A percentile compares a stretch with the other conserved stretches of the same genome.
Evolutionary conservation across 1,139 yeast genomes (phyloP).

Genomic region (Schizosaccharomyces versatilis): DNA sequence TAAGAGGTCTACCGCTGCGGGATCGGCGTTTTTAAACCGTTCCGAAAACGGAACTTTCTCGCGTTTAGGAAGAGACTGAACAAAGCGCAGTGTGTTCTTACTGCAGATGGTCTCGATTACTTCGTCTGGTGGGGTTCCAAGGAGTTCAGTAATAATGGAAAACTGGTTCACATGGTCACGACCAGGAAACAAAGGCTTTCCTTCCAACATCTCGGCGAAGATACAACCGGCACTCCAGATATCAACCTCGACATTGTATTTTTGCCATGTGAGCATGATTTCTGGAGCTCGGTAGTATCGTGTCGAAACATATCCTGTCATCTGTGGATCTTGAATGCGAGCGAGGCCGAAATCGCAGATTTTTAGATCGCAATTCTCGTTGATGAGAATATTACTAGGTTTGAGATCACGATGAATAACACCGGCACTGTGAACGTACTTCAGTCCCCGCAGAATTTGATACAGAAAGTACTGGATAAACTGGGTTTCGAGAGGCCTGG

Average conservation of each 20-base stretch:
- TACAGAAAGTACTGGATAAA: constrained; percentile 89
- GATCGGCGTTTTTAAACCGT: constrained; percentile 62
- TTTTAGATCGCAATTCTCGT: constrained; percentile 73
- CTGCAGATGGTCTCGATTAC: constrained; percentile 90
- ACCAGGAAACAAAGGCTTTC: constrained; percentile 96
- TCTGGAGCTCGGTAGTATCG: constrained; percentile 96
- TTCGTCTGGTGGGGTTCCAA: constrained; percentile 92
- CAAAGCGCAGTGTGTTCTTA: constrained; percentile 84
- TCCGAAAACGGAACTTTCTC: constrained; percentile 76
- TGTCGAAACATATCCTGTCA: constrained; percentile 96
- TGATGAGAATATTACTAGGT: constrained; percentile 77
- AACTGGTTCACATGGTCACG: constrained; percentile 97
- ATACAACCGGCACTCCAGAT: constrained; percentile 99
- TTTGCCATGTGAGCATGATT: constrained; percentile 97
- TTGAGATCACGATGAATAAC: constrained; percentile 87
- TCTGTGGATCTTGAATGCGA: constrained; percentile 91
- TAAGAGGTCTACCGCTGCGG: constrained; percentile 65
- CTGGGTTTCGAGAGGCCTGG: constrained; percentile 86
- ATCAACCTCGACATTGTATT: constrained; percentile 94
- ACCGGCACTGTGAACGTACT: constrained; percentile 91
- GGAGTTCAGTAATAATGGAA: constrained; percentile 79
- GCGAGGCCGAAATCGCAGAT: constrained; percentile 95
- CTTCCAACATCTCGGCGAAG: constrained; percentile 95
- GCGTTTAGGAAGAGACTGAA: constrained; percentile 75
- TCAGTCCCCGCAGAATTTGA: constrained; percentile 78